Base-by-base conservation (phyloP, 352 stramenopile genomes). In the Vaucheria bursata region DNA sequence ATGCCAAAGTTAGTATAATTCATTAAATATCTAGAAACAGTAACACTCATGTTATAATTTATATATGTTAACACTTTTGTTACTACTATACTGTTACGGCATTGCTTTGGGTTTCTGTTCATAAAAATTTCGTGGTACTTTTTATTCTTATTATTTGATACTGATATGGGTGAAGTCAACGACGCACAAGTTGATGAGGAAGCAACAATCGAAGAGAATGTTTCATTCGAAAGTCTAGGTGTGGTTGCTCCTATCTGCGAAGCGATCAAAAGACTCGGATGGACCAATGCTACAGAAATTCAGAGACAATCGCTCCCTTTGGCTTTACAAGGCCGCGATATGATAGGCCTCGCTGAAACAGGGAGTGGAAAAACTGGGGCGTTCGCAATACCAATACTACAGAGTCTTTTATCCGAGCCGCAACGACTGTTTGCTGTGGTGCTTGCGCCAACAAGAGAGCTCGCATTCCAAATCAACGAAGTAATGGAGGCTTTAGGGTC, bases 341-440 rank as follows among this genome's bases (percentile, higher is more conserved):
- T 99, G 76, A 98, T 99, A 77, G 96, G 95, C 8, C 85, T 97
- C 85, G 88, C 96, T 78, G 87, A 98, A 91, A 98, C 97, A 59
- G 88, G 93, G 7, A 95, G 88, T 0, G 93, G 93, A 33, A 98
- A 97, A 84, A 97, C 94, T 0, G 93, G 91, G 33, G 94, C 93
- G 36, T 98, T 98, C 73, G 88, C 94, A 49, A 89, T 98, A 70
- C 92, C 93, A 7, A 93, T 97, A 68, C 85, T 98, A 49, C 91
- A 97, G 84, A 88, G 86, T 59, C 82, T 98, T 67, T 84, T 97
- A 73, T 88, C 93, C 76, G 92, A 91, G 40, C 92, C 91, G 29
- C 87, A 94, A 86, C 89, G 92, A 1, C 77, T 97, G 32, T 97
- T 89, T 78, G 92, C 89, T 39, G 81, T 97, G 8, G 49, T 98